Evolutionary conservation across 768 basidiomycete genomes (phyloP), one percentile per base, ranked within the genome.

Genomic region (Termitomyces sp.): DNA sequence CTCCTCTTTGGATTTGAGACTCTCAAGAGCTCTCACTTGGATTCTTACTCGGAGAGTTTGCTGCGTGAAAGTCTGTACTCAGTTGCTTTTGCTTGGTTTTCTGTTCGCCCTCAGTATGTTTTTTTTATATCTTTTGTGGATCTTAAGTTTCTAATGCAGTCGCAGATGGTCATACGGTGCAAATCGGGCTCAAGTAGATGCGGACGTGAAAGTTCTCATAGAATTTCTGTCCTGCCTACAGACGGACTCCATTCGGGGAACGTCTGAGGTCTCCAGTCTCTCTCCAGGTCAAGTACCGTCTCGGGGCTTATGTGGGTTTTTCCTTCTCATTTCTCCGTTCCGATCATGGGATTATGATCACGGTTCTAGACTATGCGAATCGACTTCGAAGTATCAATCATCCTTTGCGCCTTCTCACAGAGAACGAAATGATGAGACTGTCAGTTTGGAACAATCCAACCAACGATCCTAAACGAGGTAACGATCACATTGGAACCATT

Each of bases 81-180:
- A 5, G 82, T 87, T 2, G 94, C 93, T 2, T 92, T 93, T 65
- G 82, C 87, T 4, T 98, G 96, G 97, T 99, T 98, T 74, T 77
- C 88, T n/a, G 83, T 88, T 50, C 82, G 89, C n/a, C 89, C 95
- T 9, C 93, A 94, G 95, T 97, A 71, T 72, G 92, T 38, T 38
- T 50, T 14, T 4, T 41, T 2, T 23, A 23, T 54, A 46, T 26
- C 30, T 32, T 35, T 18, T 41, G 50, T 54, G 28, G n/a, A 46
- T 38, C 52, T 47, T 43, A 62, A 32, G 55, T 28, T 44, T 50
- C 51, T 61, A 3, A 58, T 28, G n/a, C 30, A 36, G 20, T 38
- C 55, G 26, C 1, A 98, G 95, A 66, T 98, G 96, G 95, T 89
- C 95, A 4, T 97, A 87, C 69, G 97, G 96, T n/a, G 90, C 92